Evolutionary conservation across 768 basidiomycete genomes (phyloP).

Genomic region (Suillus weaverae): DNA sequence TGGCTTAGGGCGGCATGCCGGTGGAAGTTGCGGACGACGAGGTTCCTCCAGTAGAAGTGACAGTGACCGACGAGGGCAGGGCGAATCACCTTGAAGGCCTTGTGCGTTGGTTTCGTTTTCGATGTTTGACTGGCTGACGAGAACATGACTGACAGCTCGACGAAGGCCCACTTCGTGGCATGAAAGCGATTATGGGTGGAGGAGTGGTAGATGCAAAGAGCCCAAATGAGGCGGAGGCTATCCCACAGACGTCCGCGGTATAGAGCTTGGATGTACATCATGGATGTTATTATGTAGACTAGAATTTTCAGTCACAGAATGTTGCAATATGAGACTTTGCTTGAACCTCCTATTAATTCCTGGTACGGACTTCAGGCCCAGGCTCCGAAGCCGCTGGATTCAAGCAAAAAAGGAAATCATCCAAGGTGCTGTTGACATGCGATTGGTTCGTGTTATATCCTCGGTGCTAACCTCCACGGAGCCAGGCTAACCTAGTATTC

Average conservation of each 20-base stretch:
- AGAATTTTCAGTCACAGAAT: not conserved
- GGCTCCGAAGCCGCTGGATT: too few species aligned
- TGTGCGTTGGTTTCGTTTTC: slow-evolving; percentile 39
- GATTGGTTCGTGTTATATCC: too few species aligned
- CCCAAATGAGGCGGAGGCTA: not conserved
- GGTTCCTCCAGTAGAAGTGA: slow-evolving; percentile 38
- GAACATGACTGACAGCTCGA: not conserved
- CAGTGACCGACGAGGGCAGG: slow-evolving; percentile 53
- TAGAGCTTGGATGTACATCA: not conserved
- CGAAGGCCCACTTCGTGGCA: not conserved
- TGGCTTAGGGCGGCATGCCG: slow-evolving; percentile 30
- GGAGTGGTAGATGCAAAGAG: not conserved
- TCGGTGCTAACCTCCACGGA: too few species aligned
- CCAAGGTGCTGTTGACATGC: too few species aligned
- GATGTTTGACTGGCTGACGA: not conserved
- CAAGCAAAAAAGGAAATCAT: too few species aligned
- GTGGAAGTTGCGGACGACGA: slow-evolving; percentile 24
- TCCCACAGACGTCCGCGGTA: not conserved
- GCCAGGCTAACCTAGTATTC: too few species aligned
- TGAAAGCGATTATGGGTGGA: slow-evolving; percentile 2
- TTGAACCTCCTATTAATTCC: too few species aligned
- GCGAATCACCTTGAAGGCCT: slow-evolving; percentile 56
- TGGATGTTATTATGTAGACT: not conserved
- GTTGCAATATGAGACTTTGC: not conserved
- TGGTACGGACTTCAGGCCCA: too few species aligned